Conservation (phyloP, 306 rosid species). For the Albizia julibrissin region DNA sequence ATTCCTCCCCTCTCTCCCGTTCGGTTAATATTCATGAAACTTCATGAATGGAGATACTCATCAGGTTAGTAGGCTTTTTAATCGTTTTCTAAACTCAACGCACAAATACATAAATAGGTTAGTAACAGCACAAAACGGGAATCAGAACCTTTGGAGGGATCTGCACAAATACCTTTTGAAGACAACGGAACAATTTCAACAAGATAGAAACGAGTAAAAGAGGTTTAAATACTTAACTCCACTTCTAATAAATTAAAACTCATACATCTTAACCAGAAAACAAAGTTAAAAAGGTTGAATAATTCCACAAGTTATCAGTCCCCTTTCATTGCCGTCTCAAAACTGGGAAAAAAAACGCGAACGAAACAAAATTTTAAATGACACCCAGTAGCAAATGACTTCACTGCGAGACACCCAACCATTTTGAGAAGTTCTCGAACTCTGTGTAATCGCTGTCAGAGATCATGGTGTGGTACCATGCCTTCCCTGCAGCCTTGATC, state of each 20-base stretch:
- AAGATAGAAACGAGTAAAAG: background rate
- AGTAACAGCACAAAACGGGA: background rate
- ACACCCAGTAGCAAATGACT: constrained; percentile 21
- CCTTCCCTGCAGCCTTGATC: constrained; percentile 60
- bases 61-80: background rate
- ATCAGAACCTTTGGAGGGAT: too few species aligned
- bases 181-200: background rate
- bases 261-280: background rate
- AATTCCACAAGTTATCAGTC: constrained; percentile 13
- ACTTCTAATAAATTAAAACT: background rate
- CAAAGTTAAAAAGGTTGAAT: background rate
- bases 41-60: background rate
- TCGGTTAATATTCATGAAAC: background rate
- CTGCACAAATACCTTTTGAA: background rate
- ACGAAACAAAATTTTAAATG: constrained; percentile 26
- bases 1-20: background rate
- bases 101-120: background rate
- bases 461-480: constrained; percentile 71
- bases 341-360: constrained; percentile 6
- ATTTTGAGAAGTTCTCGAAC: constrained; percentile 61
- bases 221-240: constrained; percentile 24
- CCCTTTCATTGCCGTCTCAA: constrained; percentile 20
- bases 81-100: too few species aligned
- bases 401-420: constrained; percentile 69
- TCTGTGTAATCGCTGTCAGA: constrained; percentile 68